phyloP scores from a whole-genome alignment of 139 green algal species.

The Ulvella scutata region DNA sequence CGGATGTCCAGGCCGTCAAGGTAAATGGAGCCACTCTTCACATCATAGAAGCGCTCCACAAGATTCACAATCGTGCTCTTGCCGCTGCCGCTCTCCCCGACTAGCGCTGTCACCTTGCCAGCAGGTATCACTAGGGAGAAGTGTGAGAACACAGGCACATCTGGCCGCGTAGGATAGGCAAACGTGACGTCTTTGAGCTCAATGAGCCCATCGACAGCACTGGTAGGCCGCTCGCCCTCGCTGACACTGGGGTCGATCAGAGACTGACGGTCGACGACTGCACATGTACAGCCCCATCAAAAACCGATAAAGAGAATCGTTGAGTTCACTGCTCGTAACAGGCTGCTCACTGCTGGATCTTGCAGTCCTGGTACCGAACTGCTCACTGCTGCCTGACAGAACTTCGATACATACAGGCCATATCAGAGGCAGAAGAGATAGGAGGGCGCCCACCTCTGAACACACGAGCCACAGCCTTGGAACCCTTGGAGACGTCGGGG shows the following conservation, averaged over 20 bases:
- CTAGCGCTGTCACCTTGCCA: slow-evolving; percentile 64
- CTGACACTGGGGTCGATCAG: neutral
- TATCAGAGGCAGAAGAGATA: neutral
- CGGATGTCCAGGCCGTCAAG: slow-evolving; percentile 60
- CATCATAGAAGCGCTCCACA: slow-evolving; percentile 76
- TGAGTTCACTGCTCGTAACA: neutral
- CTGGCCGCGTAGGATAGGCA: slow-evolving; percentile 56
- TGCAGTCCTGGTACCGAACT: neutral
- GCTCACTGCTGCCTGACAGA: neutral
- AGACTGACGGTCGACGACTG: neutral
- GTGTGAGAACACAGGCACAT: slow-evolving; percentile 38
- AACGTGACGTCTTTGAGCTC: slow-evolving; percentile 39
- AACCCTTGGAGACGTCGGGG: slow-evolving; percentile 53
- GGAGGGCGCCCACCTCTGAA: slow-evolving; percentile 13
- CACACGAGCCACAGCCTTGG: slow-evolving; percentile 22
- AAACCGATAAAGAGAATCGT: neutral
- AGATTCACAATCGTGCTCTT: slow-evolving; percentile 85
- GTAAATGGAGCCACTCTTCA: slow-evolving; percentile 25
- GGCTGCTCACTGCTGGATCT: neutral
- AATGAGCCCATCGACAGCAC: slow-evolving; percentile 3
- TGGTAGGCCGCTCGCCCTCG: neutral
- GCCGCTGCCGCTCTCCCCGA: slow-evolving; percentile 65
- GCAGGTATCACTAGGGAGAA: slow-evolving; percentile 15
- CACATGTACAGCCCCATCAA: neutral
- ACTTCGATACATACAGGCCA: neutral